A percentile compares a stretch with the other conserved stretches of the same genome.
phyloP scores from a whole-genome alignment of 257 asterid species.

The Mitragyna speciosa region DNA sequence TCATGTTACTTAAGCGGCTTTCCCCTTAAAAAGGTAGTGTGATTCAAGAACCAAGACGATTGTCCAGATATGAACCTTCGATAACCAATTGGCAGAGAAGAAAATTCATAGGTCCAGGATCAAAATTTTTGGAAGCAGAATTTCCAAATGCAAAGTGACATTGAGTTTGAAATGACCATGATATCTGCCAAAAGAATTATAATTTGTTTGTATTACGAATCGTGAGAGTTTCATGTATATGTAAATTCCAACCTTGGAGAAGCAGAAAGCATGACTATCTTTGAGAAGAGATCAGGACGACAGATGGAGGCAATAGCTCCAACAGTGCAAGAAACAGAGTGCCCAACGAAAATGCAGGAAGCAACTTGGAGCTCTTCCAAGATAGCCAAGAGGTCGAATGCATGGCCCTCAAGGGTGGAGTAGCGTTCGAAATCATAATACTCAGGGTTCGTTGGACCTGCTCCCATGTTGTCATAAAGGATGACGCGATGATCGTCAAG shows the following conservation, averaged over 20 bases:
- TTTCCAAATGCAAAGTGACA: too few species aligned
- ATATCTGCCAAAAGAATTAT: too few species aligned
- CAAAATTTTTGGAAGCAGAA: too few species aligned
- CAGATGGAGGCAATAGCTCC: slow-evolving; percentile 35
- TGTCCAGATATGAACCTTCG: too few species aligned
- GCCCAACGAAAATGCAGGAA: slow-evolving; percentile 39
- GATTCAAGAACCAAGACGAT: too few species aligned
- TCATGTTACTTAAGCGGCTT: too few species aligned
- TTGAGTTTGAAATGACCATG: too few species aligned
- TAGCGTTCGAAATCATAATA: slow-evolving; percentile 38
- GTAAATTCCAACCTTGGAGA: slow-evolving; percentile 33
- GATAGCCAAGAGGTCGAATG: slow-evolving; percentile 36
- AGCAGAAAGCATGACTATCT: slow-evolving; percentile 33
- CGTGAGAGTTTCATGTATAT: too few species aligned
- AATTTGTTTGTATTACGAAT: too few species aligned
- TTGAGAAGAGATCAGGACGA: slow-evolving; percentile 41
- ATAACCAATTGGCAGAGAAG: too few species aligned
- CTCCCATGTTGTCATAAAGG: slow-evolving; percentile 39
- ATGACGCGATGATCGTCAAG: slow-evolving; percentile 29
- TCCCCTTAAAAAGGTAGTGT: too few species aligned
- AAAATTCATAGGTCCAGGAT: too few species aligned
- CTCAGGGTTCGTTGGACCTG: slow-evolving; percentile 39
- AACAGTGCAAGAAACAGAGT: slow-evolving; percentile 35
- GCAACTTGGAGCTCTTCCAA: slow-evolving; percentile 32
- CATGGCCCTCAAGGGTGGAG: slow-evolving; percentile 35